Percentiles rank a stretch among this genome's conserved stretches.
Conservation (phyloP, 2,329 filamentous ascomycete species). For the Anisogramma anomala region DNA sequence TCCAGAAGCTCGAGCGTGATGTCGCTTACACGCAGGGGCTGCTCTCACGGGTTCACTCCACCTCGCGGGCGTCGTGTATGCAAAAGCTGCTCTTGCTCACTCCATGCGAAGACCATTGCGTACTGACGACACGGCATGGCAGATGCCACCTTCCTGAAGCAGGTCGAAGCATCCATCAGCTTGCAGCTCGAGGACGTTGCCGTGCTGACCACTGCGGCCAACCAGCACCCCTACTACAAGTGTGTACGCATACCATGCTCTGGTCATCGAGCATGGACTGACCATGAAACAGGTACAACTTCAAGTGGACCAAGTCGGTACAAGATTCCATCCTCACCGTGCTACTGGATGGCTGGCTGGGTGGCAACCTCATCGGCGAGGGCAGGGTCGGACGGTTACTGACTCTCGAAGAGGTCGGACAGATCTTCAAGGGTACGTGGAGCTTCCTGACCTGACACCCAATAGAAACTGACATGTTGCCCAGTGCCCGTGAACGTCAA, state of each 20-base stretch:
- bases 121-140: constrained; percentile 1
- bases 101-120: no score
- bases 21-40: constrained; percentile 71
- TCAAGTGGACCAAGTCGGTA: constrained; percentile 70
- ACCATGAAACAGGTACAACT: constrained; percentile 51
- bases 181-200: constrained; percentile 60
- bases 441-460: neutral
- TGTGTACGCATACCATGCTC: constrained; percentile 27
- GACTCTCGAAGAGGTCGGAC: constrained; percentile 78
- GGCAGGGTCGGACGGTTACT: constrained; percentile 55
- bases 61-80: constrained; percentile 49
- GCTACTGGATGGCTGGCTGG: constrained; percentile 61
- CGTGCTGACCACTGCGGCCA: constrained; percentile 61
- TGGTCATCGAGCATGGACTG: constrained; percentile 3
- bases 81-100: constrained; percentile 5
- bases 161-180: constrained; percentile 60
- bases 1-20: constrained; percentile 73
- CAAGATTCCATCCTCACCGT: constrained; percentile 61
- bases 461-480: neutral
- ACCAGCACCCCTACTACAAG: constrained; percentile 93
- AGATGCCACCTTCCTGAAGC: constrained; percentile 59
- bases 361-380: constrained; percentile 49
- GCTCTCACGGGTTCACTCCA: constrained; percentile 82
- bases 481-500: constrained; percentile 85
- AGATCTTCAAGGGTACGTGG: constrained; percentile 56